phyloP scores from a whole-genome alignment of 495 filamentous ascomycete genomes.

The Aspergillus panamensis region DNA sequence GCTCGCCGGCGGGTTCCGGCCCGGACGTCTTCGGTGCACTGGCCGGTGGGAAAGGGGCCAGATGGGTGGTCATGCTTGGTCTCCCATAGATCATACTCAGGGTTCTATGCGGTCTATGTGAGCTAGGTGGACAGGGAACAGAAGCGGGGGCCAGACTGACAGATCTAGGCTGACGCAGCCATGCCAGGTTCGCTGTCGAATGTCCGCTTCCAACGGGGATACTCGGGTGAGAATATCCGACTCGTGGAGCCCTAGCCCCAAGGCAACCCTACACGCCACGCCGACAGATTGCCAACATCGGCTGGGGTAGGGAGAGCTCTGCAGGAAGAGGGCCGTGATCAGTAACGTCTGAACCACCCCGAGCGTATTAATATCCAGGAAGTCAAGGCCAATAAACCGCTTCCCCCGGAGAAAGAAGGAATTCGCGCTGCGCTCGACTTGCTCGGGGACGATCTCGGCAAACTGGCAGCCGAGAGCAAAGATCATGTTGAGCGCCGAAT shows the following conservation, averaged over 20 bases:
- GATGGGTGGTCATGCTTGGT: slow-evolving; percentile 43
- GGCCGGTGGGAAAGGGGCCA: slow-evolving; percentile 33
- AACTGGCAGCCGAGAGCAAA: slow-evolving; percentile 47
- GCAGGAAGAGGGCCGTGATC: slow-evolving; percentile 41
- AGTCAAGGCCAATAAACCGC: slow-evolving; percentile 41
- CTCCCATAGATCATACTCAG: slow-evolving; percentile 49
- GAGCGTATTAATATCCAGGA: slow-evolving; percentile 41
- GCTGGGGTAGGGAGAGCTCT: slow-evolving; percentile 44
- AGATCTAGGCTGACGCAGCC: slow-evolving; percentile 47
- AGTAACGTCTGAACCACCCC: slow-evolving; percentile 47
- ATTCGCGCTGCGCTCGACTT: slow-evolving; percentile 35
- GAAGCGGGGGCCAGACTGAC: slow-evolving; percentile 23
- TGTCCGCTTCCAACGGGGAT: slow-evolving; percentile 37
- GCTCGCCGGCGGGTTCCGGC: background rate
- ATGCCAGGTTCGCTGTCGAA: slow-evolving; percentile 46
- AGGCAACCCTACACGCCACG: slow-evolving; percentile 44
- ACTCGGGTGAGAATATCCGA: slow-evolving; percentile 23
- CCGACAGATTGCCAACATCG: slow-evolving; percentile 49
- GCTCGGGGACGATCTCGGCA: slow-evolving; percentile 33
- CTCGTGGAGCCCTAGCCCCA: slow-evolving; percentile 47
- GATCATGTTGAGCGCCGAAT: slow-evolving; percentile 43
- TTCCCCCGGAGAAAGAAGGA: slow-evolving; percentile 47
- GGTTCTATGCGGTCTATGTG: slow-evolving; percentile 11
- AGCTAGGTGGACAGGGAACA: background rate
- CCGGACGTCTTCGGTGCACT: background rate